Evolutionary conservation across 2,329 filamentous ascomycete species (phyloP).

Genomic region (Apiospora kogelbergensis): DNA sequence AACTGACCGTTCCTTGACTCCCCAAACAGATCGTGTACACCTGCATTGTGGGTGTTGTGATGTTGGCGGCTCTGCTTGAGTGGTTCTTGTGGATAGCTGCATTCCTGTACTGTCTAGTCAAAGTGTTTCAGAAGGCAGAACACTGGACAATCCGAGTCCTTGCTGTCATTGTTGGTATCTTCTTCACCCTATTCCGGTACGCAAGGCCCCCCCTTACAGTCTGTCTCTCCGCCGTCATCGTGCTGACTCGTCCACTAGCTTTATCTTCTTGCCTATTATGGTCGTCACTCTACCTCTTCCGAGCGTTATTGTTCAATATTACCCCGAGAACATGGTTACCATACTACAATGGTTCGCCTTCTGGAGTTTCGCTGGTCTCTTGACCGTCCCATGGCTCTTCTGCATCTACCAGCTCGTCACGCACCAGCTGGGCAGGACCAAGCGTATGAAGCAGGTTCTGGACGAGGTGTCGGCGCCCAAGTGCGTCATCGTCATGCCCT

Average conservation of each 20-base stretch:
- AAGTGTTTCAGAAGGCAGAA: constrained; percentile 87
- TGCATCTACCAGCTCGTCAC: constrained; percentile 91
- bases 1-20: not conserved
- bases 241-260: constrained; percentile 44
- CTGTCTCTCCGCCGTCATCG: constrained; percentile 11
- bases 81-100: constrained; percentile 96
- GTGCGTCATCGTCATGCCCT: constrained; percentile 94
- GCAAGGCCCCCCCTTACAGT: constrained; percentile 19
- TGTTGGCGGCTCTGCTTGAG: constrained; percentile 83
- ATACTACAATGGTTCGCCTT: constrained; percentile 94
- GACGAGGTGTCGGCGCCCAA: constrained; percentile 88
- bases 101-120: constrained; percentile 86
- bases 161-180: constrained; percentile 69
- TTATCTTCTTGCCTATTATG: constrained; percentile 91
- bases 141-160: constrained; percentile 80
- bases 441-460: constrained; percentile 79
- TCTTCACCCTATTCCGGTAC: constrained; percentile 77
- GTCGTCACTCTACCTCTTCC: constrained; percentile 87
- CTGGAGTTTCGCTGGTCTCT: constrained; percentile 82
- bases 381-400: constrained; percentile 89
- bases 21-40: constrained; percentile 75
- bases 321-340: constrained; percentile 66
- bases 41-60: constrained; percentile 74
- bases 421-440: constrained; percentile 77
- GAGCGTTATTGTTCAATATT: constrained; percentile 66